Conservation (phyloP, 2,329 filamentous ascomycete genomes). For the Colletotrichum orbiculare region DNA sequence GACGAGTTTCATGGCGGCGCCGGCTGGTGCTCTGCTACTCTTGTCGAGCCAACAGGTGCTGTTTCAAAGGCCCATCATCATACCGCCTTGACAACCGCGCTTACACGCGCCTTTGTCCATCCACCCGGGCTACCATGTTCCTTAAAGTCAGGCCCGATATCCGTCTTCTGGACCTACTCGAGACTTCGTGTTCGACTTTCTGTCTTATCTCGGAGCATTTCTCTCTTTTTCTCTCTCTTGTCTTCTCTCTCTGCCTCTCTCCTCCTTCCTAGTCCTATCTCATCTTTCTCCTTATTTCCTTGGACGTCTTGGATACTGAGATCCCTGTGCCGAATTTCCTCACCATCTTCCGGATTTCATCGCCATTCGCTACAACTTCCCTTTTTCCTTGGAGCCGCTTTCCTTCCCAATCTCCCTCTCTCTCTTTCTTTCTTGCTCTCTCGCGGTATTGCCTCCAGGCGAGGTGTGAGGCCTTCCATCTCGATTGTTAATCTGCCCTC, state of each 20-base stretch:
- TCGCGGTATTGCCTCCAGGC: conserved; percentile 35
- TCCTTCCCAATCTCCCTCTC: conserved; percentile 1
- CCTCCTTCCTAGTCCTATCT: conserved; percentile 42
- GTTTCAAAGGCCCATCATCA: conserved; percentile 39
- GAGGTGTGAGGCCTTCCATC: conserved; percentile 31
- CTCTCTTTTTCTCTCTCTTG: neutral
- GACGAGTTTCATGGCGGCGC: conserved; percentile 61
- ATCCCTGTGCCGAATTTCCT: conserved; percentile 35
- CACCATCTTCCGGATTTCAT: conserved; percentile 20
- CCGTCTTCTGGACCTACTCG: conserved; percentile 33
- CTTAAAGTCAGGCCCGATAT: conserved; percentile 39
- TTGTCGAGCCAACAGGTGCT: conserved; percentile 40
- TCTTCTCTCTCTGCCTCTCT: conserved; percentile 39
- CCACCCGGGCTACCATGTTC: conserved; percentile 15
- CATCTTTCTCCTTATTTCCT: conserved; percentile 38
- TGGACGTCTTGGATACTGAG: conserved; percentile 26
- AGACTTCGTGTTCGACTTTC: conserved; percentile 37
- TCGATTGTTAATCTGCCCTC: conserved; percentile 27
- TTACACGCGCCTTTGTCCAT: conserved; percentile 40
- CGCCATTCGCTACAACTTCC: conserved; percentile 26
- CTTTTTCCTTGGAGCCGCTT: neutral
- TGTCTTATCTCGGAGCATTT: conserved; percentile 29
- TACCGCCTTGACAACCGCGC: conserved; percentile 38
- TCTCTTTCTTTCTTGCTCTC: conserved; percentile 14
- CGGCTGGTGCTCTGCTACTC: conserved; percentile 39